phyloP scores from a whole-genome alignment of 2,329 filamentous ascomycete species.

The Exutisphaerella laricina region DNA sequence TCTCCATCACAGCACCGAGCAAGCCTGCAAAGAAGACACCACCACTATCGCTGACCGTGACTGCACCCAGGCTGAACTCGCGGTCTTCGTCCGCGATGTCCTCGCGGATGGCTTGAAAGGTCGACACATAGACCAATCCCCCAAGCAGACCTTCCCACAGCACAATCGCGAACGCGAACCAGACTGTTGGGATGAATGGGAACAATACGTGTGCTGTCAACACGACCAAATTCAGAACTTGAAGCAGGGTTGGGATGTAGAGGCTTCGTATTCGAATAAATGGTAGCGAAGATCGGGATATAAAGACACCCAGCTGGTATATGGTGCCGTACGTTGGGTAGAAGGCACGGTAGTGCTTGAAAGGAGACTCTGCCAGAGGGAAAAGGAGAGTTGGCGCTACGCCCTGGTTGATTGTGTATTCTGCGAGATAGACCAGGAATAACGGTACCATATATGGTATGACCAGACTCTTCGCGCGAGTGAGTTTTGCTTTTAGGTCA shows the following conservation, averaged over 20 bases:
- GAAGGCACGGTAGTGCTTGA: conserved; percentile 74
- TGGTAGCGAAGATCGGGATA: conserved; percentile 85
- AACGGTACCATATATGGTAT: conserved; percentile 73
- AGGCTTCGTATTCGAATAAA: conserved; percentile 76
- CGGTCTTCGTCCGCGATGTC: conserved; percentile 69
- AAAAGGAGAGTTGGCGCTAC: conserved; percentile 87
- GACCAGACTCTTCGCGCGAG: conserved; percentile 39
- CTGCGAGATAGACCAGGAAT: conserved; percentile 85
- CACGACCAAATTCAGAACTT: conserved; percentile 69
- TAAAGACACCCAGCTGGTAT: conserved; percentile 91
- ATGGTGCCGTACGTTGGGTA: conserved; percentile 94
- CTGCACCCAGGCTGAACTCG: conserved; percentile 86
- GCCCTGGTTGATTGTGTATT: conserved; percentile 97
- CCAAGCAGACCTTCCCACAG: conserved; percentile 95
- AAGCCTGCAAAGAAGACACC: conserved; percentile 88
- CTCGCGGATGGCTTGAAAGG: conserved; percentile 90
- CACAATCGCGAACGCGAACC: conserved; percentile 74
- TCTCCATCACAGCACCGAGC: conserved; percentile 75
- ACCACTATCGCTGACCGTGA: conserved; percentile 84
- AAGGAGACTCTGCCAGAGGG: conserved; percentile 69
- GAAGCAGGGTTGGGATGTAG: conserved; percentile 76
- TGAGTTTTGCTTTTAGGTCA: conserved; percentile 41
- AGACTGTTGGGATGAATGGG: conserved; percentile 77
- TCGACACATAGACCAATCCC: conserved; percentile 90
- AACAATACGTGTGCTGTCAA: conserved; percentile 67